Evolutionary conservation across 2,329 filamentous ascomycete genomes (phyloP), one percentile per base, ranked within the genome.

Genomic region (Tolypocladium capitatum): DNA sequence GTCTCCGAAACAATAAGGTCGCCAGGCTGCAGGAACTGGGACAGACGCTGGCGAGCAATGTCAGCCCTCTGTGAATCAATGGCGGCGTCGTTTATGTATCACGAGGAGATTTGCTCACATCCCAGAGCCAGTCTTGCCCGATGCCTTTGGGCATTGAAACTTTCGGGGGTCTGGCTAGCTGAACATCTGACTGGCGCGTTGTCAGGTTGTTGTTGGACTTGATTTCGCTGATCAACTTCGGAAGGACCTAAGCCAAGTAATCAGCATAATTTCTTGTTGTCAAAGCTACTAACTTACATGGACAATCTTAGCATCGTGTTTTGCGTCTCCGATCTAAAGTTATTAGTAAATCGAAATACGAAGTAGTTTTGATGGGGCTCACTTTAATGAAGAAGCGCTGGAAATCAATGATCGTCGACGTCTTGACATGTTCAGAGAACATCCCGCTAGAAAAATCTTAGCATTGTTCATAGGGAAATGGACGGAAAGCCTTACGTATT

Each of bases 1-100:
- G 55, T 58, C 44, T 58, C 56, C 1, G 48, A 45, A 33, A 58
- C 21, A 32, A 58, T 41, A 5, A 56, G 46, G 27, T 57, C 55
- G 16, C 50, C 52, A 2, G 50, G 42, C n/a, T 41, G 48, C n/a
- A 55, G 32, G 30, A 33, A 53, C 11, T 2, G 4, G 9, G 33
- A 34, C 33, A 34, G 33, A 34, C 33, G 33, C 33, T 34, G 16
- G 16, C 16, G 33, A 34, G 33, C n/a, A 34, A 18, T 34, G 33
- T 34, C 33, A 34, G 33, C 16, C 16, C 33, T 34, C 33, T 34
- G 16, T 34, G 9, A 18, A n/a, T 18, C 33, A n/a, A 34, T 34
- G 0, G 33, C 14, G 33, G 33, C 7, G 33, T 18, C 32, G 9
- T 18, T 34, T 34, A 34, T 34, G 10, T 3, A 34, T 34, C 33